These are phyloP conservation scores for Babesia gibsoni DNA, from an alignment of 169 alveolate species.

Conservation along the genomic window DNA sequence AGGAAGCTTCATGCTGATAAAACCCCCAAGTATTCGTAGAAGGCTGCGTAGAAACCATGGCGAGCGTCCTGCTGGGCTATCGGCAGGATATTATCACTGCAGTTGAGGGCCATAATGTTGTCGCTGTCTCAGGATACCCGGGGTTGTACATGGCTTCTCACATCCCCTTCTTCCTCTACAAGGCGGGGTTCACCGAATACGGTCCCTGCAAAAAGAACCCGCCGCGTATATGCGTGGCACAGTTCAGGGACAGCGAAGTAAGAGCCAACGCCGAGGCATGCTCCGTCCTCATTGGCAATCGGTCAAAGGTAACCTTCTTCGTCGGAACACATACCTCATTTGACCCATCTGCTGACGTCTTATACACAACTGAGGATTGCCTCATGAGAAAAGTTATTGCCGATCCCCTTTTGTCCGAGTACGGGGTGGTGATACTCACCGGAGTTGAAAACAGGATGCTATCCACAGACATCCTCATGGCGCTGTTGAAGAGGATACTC, in stretches of 20 bases:
- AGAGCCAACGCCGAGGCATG: slow-evolving; percentile 36
- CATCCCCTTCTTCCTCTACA: slow-evolving; percentile 51
- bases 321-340: background rate
- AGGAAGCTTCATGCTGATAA: no score
- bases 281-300: slow-evolving; percentile 23
- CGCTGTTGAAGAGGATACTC: slow-evolving; percentile 54
- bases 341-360: slow-evolving; percentile 13
- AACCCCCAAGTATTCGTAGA: no score
- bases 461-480: slow-evolving; percentile 57
- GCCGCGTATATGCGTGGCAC: slow-evolving; percentile 47
- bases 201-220: slow-evolving; percentile 19
- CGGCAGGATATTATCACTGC: slow-evolving; percentile 41
- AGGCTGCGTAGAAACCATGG: no score
- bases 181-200: slow-evolving; percentile 47
- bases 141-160: slow-evolving; percentile 30
- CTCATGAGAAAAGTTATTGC: slow-evolving; percentile 32
- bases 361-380: slow-evolving; percentile 44
- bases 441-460: slow-evolving; percentile 57
- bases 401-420: slow-evolving; percentile 74
- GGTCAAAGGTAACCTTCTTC: slow-evolving; percentile 18
- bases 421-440: slow-evolving; percentile 65
- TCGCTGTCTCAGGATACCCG: slow-evolving; percentile 38
- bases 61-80: slow-evolving; percentile 9
- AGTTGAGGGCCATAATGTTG: slow-evolving; percentile 49
- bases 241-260: background rate